Conservation (phyloP, 805 yeast species). For the Zygosaccharomyces gambellarensis region DNA sequence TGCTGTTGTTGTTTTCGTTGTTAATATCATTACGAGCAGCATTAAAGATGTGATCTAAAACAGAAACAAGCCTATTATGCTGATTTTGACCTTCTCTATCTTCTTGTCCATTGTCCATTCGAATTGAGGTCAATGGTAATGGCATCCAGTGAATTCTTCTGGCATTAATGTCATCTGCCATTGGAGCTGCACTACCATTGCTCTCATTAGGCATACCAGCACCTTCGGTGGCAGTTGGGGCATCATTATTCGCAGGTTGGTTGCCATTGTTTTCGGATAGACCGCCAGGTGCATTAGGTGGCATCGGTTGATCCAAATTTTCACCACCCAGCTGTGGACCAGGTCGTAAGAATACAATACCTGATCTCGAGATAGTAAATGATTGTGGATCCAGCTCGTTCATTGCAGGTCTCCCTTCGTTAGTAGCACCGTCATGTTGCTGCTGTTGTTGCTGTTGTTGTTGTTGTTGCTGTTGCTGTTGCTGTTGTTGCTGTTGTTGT, state of each 20-base stretch:
- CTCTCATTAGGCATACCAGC: conserved; percentile 5
- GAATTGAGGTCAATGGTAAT: conserved; percentile 16
- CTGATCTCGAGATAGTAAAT: conserved; percentile 19
- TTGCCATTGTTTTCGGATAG: background rate
- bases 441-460: background rate
- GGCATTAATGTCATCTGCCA: background rate
- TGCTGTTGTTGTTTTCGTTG: conserved; percentile 3
- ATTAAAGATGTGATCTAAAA: conserved; percentile 23
- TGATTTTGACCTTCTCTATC: conserved; percentile 5
- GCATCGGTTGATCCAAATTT: background rate
- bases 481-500: conserved; percentile 2
- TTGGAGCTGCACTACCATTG: background rate
- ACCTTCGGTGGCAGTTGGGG: conserved; percentile 1
- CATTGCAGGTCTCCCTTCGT: background rate
- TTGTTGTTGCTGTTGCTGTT: conserved; percentile 2
- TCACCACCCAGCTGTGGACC: background rate
- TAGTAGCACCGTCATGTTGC: background rate
- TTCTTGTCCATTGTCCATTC: conserved; percentile 4
- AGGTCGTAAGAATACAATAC: conserved; percentile 19
- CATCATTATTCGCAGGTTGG: conserved; percentile 7
- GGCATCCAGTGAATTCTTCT: conserved; percentile 20
- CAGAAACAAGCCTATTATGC: conserved; percentile 24
- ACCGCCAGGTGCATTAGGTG: background rate
- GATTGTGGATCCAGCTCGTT: conserved; percentile 6
- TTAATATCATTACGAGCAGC: conserved; percentile 9